A percentile compares a stretch with the other conserved stretches of the same genome.
Conservation (phyloP, 140 eudicot genomes). For the Senecio squalidus region DNA sequence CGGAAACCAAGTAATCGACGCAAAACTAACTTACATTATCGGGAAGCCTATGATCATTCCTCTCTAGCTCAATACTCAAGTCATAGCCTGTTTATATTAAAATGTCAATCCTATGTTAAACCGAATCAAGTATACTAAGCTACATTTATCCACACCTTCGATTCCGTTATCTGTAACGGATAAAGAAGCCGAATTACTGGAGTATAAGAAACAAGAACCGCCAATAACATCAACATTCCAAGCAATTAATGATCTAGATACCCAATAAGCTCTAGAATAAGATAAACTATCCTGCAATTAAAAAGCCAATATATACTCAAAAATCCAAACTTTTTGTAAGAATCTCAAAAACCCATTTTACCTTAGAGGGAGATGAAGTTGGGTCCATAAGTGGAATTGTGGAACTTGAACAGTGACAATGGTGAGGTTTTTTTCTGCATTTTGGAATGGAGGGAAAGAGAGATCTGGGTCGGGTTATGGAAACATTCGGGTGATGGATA, state of each 20-base stretch:
- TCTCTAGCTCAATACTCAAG: constrained; percentile 48
- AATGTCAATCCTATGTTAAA: constrained; percentile 9
- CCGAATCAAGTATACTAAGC: constrained; percentile 5
- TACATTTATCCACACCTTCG: constrained; percentile 38
- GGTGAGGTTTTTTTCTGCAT: constrained; percentile 17
- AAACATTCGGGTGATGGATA: background rate
- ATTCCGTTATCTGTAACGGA: constrained; percentile 42
- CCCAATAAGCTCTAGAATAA: constrained; percentile 77
- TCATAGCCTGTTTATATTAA: constrained; percentile 52
- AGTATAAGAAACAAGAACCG: constrained; percentile 59
- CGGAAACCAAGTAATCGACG: background rate
- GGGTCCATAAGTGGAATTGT: constrained; percentile 26
- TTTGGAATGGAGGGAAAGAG: background rate
- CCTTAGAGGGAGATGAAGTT: too few species aligned
- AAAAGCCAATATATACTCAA: background rate
- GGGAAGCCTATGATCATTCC: constrained; percentile 49
- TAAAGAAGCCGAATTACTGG: constrained; percentile 62
- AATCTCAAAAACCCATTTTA: too few species aligned
- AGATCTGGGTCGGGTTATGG: constrained; percentile 23
- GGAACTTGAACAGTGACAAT: constrained; percentile 23
- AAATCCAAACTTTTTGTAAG: too few species aligned
- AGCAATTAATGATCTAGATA: constrained; percentile 59
- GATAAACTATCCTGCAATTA: constrained; percentile 53
- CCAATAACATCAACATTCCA: constrained; percentile 60
- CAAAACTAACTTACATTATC: constrained; percentile 36